Conservation (phyloP, 768 basidiomycete species). For the Mycena vulgaris region DNA sequence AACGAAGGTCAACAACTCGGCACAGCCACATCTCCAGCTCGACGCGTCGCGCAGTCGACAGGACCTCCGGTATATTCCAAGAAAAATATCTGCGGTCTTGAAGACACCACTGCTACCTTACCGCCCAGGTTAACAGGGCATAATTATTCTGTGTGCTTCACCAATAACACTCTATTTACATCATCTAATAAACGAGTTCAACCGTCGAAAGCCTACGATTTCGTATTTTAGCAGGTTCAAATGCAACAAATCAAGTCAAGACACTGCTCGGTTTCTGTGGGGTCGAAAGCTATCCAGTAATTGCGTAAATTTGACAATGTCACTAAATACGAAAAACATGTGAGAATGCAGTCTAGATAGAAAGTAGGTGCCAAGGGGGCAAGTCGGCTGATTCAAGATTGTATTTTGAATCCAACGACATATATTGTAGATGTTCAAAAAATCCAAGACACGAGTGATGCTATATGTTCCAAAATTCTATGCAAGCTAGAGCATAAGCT, state of each 20-base stretch:
- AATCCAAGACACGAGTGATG: background rate
- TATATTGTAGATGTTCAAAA: background rate
- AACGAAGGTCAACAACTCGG: background rate
- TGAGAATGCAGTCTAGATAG: background rate
- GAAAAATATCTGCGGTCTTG: background rate
- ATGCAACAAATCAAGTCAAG: background rate
- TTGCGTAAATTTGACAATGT: background rate
- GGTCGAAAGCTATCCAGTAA: background rate
- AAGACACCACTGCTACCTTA: constrained; percentile 9
- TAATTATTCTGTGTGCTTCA: background rate
- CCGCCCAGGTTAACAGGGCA: constrained; percentile 9
- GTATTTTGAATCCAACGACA: background rate
- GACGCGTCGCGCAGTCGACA: background rate
- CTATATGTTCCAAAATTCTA: constrained; percentile 5
- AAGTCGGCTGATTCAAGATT: background rate
- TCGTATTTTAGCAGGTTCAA: background rate
- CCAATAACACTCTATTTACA: background rate
- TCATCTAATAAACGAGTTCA: background rate
- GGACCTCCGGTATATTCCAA: background rate
- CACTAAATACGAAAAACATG: background rate
- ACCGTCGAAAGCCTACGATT: background rate
- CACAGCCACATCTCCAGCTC: constrained; percentile 22
- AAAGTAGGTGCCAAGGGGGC: background rate
- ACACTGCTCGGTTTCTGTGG: background rate
- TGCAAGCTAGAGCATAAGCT: too few species aligned